Evolutionary conservation across 495 filamentous ascomycete genomes (phyloP).

Genomic region (Penicillium chermesinum): DNA sequence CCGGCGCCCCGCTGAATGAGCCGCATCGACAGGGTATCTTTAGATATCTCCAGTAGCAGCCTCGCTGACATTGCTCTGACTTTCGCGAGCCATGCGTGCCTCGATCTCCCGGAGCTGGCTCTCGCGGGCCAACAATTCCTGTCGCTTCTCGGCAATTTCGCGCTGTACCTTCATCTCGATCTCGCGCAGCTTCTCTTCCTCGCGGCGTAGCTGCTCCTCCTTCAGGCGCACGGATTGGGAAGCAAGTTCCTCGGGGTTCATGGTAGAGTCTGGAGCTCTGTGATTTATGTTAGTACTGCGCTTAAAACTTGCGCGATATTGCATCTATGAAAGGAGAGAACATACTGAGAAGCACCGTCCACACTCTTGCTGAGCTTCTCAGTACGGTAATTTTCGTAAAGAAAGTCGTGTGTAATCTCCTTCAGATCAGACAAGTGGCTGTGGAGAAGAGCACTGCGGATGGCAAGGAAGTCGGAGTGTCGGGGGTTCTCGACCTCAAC

Average conservation of each 20-base stretch:
- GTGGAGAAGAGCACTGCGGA: conserved; percentile 92
- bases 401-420: conserved; percentile 99
- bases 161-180: conserved; percentile 99
- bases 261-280: conserved; percentile 64
- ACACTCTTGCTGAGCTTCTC: conserved; percentile 99
- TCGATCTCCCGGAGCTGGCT: conserved; percentile 96
- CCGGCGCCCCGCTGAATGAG: conserved; percentile 30
- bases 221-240: conserved; percentile 96
- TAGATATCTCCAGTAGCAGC: conserved; percentile 46
- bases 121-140: conserved; percentile 95
- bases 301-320: not conserved
- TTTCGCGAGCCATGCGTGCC: conserved; percentile 70
- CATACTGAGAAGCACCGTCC: conserved; percentile 82
- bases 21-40: conserved; percentile 31
- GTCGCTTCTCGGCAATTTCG: conserved; percentile 99
- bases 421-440: conserved; percentile 96
- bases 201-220: conserved; percentile 96
- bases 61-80: conserved; percentile 37
- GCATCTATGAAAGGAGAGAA: conserved; percentile 18
- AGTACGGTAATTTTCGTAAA: conserved; percentile 99
- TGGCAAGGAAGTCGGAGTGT: conserved; percentile 96
- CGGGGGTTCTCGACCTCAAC: conserved; percentile 99
- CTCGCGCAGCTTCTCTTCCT: conserved; percentile 99
- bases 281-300: conserved; percentile 26
- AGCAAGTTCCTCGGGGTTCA: conserved; percentile 97